Evolutionary conservation across 495 filamentous ascomycete genomes (phyloP), one percentile per base, ranked within the genome.

Genomic region (Talaromyces ruber): DNA sequence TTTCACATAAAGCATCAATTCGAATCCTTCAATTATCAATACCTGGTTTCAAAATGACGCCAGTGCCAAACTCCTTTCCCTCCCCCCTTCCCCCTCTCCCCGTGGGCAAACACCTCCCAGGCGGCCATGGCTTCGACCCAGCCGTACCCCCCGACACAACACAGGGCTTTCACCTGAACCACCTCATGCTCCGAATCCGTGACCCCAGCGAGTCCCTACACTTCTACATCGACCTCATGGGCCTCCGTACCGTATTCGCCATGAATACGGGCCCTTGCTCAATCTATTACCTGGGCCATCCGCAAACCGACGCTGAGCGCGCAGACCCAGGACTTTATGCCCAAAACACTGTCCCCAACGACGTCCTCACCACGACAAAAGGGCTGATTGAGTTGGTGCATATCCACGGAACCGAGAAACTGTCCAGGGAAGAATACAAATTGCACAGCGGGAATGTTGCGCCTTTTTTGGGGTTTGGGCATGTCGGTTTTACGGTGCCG

Each of bases 191-290:
- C 59, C 69, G 72, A 58, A 74, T 79, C 53, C 65, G 64, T 55
- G 69, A 81, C 57, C 72, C 77, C 11, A 59, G 64, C 25, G 68
- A 66, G 59, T 76, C 73, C 7, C 67, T 78, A 0, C 65, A 74
- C 63, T 82, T 80, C 71, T 82, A 82, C 60, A 68, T 73, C 54
- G 64, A 76, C 51, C 71, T 79, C 12, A 70, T 82, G 53, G 79
- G 79, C 58, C 77, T 82, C 73, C 78, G 77, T 22, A 68, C 75
- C 11, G 66, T 81, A 47, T 82, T 78, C 67, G 76, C 74, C 14
- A 72, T 76, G 70, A 77, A 77, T 64, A 69, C 74, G 25, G 75
- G 75, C 16, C 75, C 75, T 26, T 75, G 74, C 66, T 76, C 74
- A 28, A 70, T 77, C 64, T 77, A 76, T 64, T 77, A 76, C 60